phyloP scores from a whole-genome alignment of 768 basidiomycete genomes.

The Porphyrellus cyaneotinctus region DNA sequence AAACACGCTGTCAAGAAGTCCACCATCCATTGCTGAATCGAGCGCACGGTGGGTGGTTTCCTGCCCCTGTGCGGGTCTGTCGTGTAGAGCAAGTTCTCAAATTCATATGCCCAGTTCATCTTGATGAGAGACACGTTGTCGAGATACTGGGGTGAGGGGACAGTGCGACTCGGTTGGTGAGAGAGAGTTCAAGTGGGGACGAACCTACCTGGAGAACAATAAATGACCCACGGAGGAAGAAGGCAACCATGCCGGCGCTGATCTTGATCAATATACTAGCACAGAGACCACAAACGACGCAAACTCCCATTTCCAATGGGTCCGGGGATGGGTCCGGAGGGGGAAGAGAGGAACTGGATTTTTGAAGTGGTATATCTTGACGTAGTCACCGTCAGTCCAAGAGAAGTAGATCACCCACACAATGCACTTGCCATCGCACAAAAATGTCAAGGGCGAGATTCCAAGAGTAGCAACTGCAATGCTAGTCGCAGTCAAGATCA shows the following conservation, averaged over 20 bases:
- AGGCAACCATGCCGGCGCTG: slow-evolving; percentile 80
- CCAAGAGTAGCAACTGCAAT: slow-evolving; percentile 45
- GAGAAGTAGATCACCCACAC: neutral
- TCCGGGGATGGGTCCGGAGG: slow-evolving; percentile 74
- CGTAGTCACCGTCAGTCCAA: slow-evolving; percentile 6
- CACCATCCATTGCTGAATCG: too few relatives aligned
- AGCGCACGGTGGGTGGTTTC: slow-evolving; percentile 42
- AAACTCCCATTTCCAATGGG: slow-evolving; percentile 78
- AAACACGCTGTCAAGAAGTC: too few relatives aligned
- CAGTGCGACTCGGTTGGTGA: neutral
- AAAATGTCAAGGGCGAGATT: slow-evolving; percentile 36
- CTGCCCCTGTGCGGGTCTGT: slow-evolving; percentile 50
- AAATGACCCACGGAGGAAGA: slow-evolving; percentile 85
- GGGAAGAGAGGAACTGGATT: slow-evolving; percentile 30
- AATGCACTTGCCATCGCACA: slow-evolving; percentile 50
- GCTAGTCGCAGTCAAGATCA: slow-evolving; percentile 29
- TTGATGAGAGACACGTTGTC: slow-evolving; percentile 65
- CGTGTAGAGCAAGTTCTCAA: slow-evolving; percentile 71
- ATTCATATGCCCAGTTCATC: slow-evolving; percentile 75
- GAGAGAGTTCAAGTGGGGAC: neutral
- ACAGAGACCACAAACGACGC: slow-evolving; percentile 83
- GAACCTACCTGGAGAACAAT: slow-evolving; percentile 79
- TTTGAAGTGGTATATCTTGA: slow-evolving; percentile 10
- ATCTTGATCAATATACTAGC: slow-evolving; percentile 94
- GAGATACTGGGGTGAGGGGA: slow-evolving; percentile 71